A percentile compares a stretch with the other conserved stretches of the same genome.
Evolutionary conservation across 257 asterid species (phyloP).

Genomic region (Fraxinus cuspidata): DNA sequence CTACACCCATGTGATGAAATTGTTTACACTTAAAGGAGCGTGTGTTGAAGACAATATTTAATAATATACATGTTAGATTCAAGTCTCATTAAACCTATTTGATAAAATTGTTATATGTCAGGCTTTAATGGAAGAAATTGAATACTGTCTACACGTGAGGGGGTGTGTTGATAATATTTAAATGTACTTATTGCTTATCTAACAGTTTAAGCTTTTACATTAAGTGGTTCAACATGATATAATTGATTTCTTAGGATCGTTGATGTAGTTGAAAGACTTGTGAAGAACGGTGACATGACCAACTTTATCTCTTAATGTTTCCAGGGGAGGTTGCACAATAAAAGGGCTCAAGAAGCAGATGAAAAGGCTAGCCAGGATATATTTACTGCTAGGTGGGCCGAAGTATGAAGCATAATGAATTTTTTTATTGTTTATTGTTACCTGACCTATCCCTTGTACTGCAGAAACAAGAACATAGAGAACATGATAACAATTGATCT

Average conservation of each 20-base stretch:
- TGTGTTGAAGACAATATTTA: neutral
- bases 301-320: constrained; percentile 22
- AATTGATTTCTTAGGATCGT: neutral
- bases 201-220: neutral
- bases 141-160: neutral
- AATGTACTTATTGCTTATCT: neutral
- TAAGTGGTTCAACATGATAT: neutral
- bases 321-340: constrained; percentile 77
- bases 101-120: neutral
- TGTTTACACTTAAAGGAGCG: neutral
- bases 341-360: constrained; percentile 82
- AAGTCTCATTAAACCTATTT: neutral
- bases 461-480: constrained; percentile 78
- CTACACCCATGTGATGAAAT: neutral
- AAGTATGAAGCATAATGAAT: constrained; percentile 14
- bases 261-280: constrained; percentile 4
- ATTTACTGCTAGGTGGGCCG: constrained; percentile 66
- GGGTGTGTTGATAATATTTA: neutral
- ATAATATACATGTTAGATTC: neutral
- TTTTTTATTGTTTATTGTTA: constrained; percentile 22
- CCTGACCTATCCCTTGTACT: constrained; percentile 37
- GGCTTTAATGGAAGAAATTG: neutral
- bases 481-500: constrained; percentile 85
- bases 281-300: constrained; percentile 3
- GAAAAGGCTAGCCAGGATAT: constrained; percentile 87